These are phyloP conservation scores for Trichothecium roseum DNA, from an alignment of 2,329 filamentous ascomycete species.

Conservation along the genomic window DNA sequence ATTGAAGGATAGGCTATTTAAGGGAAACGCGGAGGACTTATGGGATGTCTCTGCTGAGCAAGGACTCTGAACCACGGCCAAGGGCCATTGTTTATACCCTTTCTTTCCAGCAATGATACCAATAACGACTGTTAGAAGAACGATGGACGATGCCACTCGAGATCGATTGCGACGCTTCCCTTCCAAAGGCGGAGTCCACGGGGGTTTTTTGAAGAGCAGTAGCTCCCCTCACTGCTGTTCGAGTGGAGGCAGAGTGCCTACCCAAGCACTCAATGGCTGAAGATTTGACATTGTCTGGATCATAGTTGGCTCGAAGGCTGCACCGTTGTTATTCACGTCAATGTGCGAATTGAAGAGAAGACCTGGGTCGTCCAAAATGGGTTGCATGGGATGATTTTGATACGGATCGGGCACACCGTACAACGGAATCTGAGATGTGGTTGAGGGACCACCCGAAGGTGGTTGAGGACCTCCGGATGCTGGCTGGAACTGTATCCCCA, in stretches of 20 bases:
- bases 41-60: conserved; percentile 14
- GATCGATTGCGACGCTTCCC: conserved; percentile 6
- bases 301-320: conserved; percentile 11
- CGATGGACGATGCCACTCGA: conserved; percentile 5
- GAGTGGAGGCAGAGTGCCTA: conserved; percentile 9
- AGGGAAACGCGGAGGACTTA: conserved; percentile 43
- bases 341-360: conserved; percentile 3
- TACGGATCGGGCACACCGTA: neutral
- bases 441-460: neutral
- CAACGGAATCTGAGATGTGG: neutral
- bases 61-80: no score
- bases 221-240: neutral
- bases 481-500: conserved; percentile 3
- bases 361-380: neutral
- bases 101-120: no score
- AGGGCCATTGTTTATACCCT: no score
- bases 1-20: conserved; percentile 40
- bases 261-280: conserved; percentile 12
- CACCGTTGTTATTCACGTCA: conserved; percentile 8
- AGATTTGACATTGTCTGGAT: conserved; percentile 14
- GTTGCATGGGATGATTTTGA: neutral
- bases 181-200: no score
- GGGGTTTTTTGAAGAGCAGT: no score
- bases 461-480: neutral
- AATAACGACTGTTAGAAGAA: neutral